Percentiles rank a stretch among this genome's conserved stretches.
phyloP scores from a whole-genome alignment of 345 rosid species.

The Viola odorata region DNA sequence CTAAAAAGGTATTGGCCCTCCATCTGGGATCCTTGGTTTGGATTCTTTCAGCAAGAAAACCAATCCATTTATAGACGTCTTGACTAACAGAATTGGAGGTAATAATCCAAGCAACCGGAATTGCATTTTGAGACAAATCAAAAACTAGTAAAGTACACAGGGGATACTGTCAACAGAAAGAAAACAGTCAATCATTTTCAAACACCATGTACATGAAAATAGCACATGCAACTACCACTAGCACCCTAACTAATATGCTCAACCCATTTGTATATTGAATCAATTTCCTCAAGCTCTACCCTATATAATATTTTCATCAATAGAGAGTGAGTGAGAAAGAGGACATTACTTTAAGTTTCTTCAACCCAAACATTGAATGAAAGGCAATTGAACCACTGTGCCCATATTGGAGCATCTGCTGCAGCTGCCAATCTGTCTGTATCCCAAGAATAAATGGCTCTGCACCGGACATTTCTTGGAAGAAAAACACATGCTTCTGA shows the following conservation, averaged over 20 bases:
- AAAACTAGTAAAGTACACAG: conserved; percentile 44
- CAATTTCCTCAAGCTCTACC: not conserved
- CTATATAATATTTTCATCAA: not conserved
- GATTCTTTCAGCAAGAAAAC: conserved; percentile 39
- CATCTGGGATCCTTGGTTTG: conserved; percentile 41
- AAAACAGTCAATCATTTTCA: conserved; percentile 13
- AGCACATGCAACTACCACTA: too few relatives aligned
- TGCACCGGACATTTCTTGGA: conserved; percentile 28
- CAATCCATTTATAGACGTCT: conserved; percentile 41
- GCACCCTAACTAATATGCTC: too few relatives aligned
- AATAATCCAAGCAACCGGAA: conserved; percentile 55
- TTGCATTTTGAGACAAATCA: conserved; percentile 42
- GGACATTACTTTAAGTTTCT: conserved; percentile 43
- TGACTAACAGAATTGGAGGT: conserved; percentile 32
- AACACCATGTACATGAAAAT: conserved; percentile 2
- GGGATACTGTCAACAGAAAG: conserved; percentile 37
- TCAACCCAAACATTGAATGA: conserved; percentile 46
- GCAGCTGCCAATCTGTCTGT: conserved; percentile 61
- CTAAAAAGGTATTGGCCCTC: conserved; percentile 38
- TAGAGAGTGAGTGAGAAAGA: not conserved
- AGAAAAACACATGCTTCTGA: conserved; percentile 44
- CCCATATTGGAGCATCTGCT: conserved; percentile 47
- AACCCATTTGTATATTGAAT: too few relatives aligned
- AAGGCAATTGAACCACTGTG: conserved; percentile 35
- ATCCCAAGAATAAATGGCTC: conserved; percentile 44